These are phyloP conservation scores for Lipomyces orientalis DNA, from an alignment of 805 yeast species.

Conservation along the genomic window DNA sequence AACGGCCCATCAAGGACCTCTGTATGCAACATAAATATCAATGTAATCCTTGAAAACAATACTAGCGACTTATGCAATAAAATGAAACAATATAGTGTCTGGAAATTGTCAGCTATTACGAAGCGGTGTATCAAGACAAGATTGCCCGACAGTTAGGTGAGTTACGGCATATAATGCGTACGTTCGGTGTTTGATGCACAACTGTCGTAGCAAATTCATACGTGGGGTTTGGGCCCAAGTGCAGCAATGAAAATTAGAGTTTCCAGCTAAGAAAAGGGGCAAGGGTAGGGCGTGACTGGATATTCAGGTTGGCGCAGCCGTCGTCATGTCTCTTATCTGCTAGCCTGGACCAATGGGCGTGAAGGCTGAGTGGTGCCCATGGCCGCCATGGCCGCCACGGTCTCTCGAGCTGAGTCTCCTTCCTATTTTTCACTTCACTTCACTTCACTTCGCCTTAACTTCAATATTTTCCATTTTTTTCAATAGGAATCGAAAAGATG, in stretches of 20 bases:
- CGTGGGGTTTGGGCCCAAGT: no score
- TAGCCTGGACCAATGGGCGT: neutral
- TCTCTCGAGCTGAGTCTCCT: neutral
- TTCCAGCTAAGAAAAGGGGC: neutral
- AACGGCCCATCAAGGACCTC: neutral
- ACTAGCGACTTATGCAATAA: neutral
- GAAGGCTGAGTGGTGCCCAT: neutral
- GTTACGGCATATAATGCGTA: no score
- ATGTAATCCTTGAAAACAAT: no score
- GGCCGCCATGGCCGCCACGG: no score
- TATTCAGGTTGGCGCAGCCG: neutral
- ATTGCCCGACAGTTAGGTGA: no score
- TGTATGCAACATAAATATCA: no score
- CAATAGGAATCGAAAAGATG: slow-evolving; percentile 16
- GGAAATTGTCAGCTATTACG: no score
- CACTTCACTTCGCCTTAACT: slow-evolving; percentile 12
- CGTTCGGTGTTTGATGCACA: no score
- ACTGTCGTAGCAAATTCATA: no score
- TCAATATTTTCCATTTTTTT: neutral
- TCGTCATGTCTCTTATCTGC: neutral
- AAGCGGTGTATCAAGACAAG: no score
- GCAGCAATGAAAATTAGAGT: no score
- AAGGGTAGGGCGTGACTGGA: neutral
- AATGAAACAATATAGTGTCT: no score
- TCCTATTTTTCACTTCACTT: neutral